Evolutionary conservation across 352 stramenopile species (phyloP), one percentile per base, ranked within the genome.

Genomic region (Phytophthora palmivora): DNA sequence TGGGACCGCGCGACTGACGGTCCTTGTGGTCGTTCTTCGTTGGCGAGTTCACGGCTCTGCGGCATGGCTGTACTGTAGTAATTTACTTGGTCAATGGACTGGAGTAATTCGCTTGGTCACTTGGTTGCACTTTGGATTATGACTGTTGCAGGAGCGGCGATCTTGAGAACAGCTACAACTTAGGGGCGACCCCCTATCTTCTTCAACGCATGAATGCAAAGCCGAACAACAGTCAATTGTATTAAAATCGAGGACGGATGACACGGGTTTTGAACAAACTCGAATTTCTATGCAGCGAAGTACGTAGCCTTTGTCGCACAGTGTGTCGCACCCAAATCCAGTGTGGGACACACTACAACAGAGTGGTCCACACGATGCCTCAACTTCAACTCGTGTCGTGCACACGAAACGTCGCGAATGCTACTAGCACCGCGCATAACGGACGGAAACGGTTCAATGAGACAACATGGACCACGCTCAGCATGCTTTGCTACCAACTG

Each of bases 21-120:
- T 95, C 83, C 79, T 94, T 94, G 60, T 87, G 67, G 58, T 88
- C 80, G 67, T 91, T 92, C 76, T 92, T 94, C 75, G 74, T 88
- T 94, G 34, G 73, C 48, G 45, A 93, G 74, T 58, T 93, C 82
- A 39, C 84, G 87, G 69, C 84, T 93, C 54, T 87, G 72, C 34
- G 87, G 80, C 87, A 95, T 94, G 15, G 34, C 65, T 42, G 19
- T 54, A 28, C 4, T 38, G 36, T 30, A 18, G 3, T n/a, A n/a
- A n/a, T n/a, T n/a, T n/a, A n/a, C n/a, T n/a, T n/a, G n/a, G n/a
- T n/a, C n/a, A n/a, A n/a, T n/a, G n/a, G n/a, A n/a, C n/a, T n/a
- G n/a, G n/a, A n/a, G n/a, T n/a, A n/a, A n/a, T n/a, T n/a, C n/a
- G 15, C 53, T 76, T 69, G 36, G 43, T 57, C 26, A 32, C 57